phyloP scores from a whole-genome alignment of 257 asterid genomes.

The Fraxinus americana region DNA sequence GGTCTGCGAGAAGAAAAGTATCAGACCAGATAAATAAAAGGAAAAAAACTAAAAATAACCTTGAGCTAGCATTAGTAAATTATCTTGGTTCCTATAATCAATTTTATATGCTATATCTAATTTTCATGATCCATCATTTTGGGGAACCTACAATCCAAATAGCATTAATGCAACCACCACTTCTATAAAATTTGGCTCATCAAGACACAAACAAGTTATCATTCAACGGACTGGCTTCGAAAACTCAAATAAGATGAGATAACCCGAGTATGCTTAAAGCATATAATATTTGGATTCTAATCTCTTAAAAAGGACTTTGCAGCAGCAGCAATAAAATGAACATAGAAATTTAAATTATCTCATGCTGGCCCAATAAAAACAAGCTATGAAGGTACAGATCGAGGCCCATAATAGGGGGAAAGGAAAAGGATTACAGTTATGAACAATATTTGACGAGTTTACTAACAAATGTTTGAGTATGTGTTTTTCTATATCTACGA shows the following conservation, averaged over 20 bases:
- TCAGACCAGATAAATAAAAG: slow-evolving; percentile 15
- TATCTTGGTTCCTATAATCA: slow-evolving; percentile 9
- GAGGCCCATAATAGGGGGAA: slow-evolving; percentile 1
- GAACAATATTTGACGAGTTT: background rate
- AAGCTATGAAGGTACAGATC: slow-evolving; percentile 14
- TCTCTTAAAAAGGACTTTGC: background rate
- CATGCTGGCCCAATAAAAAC: background rate
- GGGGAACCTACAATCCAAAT: slow-evolving; percentile 9
- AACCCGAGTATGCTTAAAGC: background rate
- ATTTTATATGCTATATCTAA: background rate
- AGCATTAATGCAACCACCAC: background rate
- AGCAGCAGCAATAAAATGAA: background rate
- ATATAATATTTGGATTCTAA: background rate
- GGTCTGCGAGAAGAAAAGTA: slow-evolving; percentile 50
- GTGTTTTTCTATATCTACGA: background rate
- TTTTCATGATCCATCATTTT: slow-evolving; percentile 14
- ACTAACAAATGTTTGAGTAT: background rate
- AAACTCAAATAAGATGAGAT: background rate
- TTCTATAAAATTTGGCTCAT: slow-evolving; percentile 9
- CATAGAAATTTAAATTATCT: slow-evolving; percentile 2
- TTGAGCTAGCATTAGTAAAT: slow-evolving; percentile 12
- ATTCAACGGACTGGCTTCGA: background rate
- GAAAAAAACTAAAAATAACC: slow-evolving; percentile 2
- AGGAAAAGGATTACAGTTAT: slow-evolving; percentile 6
- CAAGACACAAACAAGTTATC: background rate